Percentiles rank a stretch among this genome's conserved stretches.
These are phyloP conservation scores for Pichia sp. DNA, from an alignment of 1,139 yeast genomes.

Conservation along the genomic window DNA sequence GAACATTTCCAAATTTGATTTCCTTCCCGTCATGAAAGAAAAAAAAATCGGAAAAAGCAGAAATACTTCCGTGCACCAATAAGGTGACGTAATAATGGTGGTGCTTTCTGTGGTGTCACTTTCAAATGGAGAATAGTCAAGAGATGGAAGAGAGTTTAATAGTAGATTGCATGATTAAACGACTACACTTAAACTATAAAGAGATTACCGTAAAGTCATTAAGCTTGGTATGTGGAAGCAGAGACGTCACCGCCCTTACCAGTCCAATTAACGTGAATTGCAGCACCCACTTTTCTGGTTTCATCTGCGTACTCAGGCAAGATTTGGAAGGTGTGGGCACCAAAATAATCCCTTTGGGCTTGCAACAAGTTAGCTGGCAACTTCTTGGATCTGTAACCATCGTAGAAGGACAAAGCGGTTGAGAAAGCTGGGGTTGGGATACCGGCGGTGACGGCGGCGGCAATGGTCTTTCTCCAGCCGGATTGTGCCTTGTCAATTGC, in stretches of 20 bases:
- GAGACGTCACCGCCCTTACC: slow-evolving; percentile 98
- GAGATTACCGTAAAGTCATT: slow-evolving; percentile 26
- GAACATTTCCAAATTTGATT: neutral
- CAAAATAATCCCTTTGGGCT: slow-evolving; percentile 99
- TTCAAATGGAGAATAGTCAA: too few relatives aligned
- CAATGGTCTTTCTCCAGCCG: slow-evolving; percentile 91
- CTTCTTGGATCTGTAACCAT: slow-evolving; percentile 94
- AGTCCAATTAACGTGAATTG: slow-evolving; percentile 98
- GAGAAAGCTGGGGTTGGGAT: slow-evolving; percentile 97
- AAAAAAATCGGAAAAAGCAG: neutral
- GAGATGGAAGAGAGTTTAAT: neutral
- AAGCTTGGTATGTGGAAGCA: slow-evolving; percentile 92
- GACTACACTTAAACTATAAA: neutral
- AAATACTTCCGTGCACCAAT: slow-evolving; percentile 4
- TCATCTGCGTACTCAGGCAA: slow-evolving; percentile 80
- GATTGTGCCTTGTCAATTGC: slow-evolving; percentile 92
- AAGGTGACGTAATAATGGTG: too few relatives aligned
- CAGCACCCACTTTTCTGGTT: slow-evolving; percentile 69
- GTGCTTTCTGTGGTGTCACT: too few relatives aligned
- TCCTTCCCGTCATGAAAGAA: neutral
- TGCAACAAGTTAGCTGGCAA: slow-evolving; percentile 97
- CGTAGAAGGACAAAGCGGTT: slow-evolving; percentile 96
- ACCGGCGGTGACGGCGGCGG: slow-evolving; percentile 76
- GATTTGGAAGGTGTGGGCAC: slow-evolving; percentile 98
- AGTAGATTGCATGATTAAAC: neutral